Base-by-base conservation (phyloP, 768 basidiomycete genomes). In the Termitomyces sp. region DNA sequence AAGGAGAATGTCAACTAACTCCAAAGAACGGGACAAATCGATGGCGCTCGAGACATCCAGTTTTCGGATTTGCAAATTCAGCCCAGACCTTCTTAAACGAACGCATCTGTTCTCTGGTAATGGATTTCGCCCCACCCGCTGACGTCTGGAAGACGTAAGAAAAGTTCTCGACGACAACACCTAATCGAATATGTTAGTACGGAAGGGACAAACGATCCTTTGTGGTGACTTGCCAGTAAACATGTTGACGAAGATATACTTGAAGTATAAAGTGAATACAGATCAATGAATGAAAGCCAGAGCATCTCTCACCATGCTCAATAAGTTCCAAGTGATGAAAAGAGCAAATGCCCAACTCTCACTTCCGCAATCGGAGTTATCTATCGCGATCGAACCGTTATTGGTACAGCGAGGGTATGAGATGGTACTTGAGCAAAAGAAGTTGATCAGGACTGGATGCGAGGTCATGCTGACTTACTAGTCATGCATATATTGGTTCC, bases 401-500 rank as follows among this genome's bases (percentile, higher is more conserved):
- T 84, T 80, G 1, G 90, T 94, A 69, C 95, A 97, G 14, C 86
- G 83, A 26, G 94, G 94, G 63, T 89, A 89, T 0, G 78, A 76
- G 28, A 89, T 60, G 14, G 90, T 78, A 66, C 93, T 96, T 56
- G 3, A 49, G 59, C 31, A n/a, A 49, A 11, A 56, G 28, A n/a
- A 45, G 21, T 65, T 44, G 52, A 49, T 21, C 51, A 33, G 40
- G n/a, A 33, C 42, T 57, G 3, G 52, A 35, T 35, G 41, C 30
- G 3, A 10, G 49, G 31, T 23, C 33, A 17, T 6, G 26, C n/a
- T 1, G 31, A 53, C 87, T 66, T 68, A 94, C 91, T 85, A 96
- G 71, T 98, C 91, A 67, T 98, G 95, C 96, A 98, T 98, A 68
- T 87, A 97, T 63, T 87, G 85, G 67, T 98, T 98, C 96, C 96